Percentiles rank a stretch among this genome's conserved stretches.
Conservation (phyloP, 2,329 filamentous ascomycete species). For the Cladosporium sp. region DNA sequence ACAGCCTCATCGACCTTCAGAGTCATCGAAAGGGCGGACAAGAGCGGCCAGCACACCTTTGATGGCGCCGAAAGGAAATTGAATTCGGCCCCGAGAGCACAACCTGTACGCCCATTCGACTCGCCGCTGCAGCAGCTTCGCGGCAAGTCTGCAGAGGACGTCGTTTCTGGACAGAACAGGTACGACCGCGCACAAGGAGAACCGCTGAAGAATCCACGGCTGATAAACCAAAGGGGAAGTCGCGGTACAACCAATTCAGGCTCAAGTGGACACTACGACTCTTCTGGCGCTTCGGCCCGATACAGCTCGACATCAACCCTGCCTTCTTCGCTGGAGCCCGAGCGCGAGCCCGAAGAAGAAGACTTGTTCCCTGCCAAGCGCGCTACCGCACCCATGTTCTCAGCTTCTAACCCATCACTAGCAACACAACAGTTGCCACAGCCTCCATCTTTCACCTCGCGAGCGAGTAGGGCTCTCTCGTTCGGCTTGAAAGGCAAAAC, state of each 20-base stretch:
- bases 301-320: slow-evolving; percentile 58
- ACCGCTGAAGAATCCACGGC: slow-evolving; percentile 27
- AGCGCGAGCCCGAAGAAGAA: slow-evolving; percentile 37
- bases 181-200: slow-evolving; percentile 23
- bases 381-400: slow-evolving; percentile 40
- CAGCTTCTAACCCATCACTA: slow-evolving; percentile 42
- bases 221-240: slow-evolving; percentile 46
- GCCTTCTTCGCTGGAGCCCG: slow-evolving; percentile 55
- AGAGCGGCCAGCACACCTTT: slow-evolving; percentile 40
- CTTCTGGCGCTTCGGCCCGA: slow-evolving; percentile 48
- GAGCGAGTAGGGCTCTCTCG: slow-evolving; percentile 55
- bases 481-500: slow-evolving; percentile 45
- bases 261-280: slow-evolving; percentile 46
- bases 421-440: slow-evolving; percentile 32
- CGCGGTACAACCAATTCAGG: slow-evolving; percentile 50
- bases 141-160: slow-evolving; percentile 37
- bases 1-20: slow-evolving; percentile 48
- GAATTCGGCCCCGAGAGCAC: slow-evolving; percentile 25
- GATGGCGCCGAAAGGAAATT: slow-evolving; percentile 23
- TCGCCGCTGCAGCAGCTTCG: slow-evolving; percentile 36
- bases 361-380: slow-evolving; percentile 39
- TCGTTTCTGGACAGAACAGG: slow-evolving; percentile 35
- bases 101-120: slow-evolving; percentile 37
- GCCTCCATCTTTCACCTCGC: slow-evolving; percentile 38
- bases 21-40: slow-evolving; percentile 54